Percentiles rank a stretch among this genome's conserved stretches.
These are phyloP conservation scores for Coleophoma crateriformis DNA, from an alignment of 2,329 filamentous ascomycete genomes.

Conservation along the genomic window DNA sequence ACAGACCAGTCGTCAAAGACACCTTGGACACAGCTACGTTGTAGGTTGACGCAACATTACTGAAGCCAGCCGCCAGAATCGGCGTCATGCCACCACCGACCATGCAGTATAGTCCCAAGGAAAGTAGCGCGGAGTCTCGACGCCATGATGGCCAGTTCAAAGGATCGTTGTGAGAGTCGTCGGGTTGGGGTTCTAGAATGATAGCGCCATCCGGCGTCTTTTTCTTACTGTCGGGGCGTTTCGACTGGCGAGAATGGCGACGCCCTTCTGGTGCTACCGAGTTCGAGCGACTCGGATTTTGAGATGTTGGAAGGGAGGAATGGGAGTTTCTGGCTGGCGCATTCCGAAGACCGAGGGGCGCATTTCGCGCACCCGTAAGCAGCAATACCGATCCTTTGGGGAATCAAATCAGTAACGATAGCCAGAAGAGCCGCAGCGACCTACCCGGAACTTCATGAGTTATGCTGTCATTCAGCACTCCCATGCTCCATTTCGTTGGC, in stretches of 20 bases:
- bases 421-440: constrained; percentile 15
- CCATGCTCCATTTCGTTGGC: constrained; percentile 54
- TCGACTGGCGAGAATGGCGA: constrained; percentile 5
- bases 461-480: constrained; percentile 74
- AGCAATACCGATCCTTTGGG: constrained; percentile 50
- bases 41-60: constrained; percentile 65
- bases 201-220: constrained; percentile 76
- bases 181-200: constrained; percentile 86
- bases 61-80: constrained; percentile 84
- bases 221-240: constrained; percentile 50
- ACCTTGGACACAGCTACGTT: constrained; percentile 65
- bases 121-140: constrained; percentile 72
- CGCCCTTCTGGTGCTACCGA: constrained; percentile 6
- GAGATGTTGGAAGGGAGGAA: constrained; percentile 35
- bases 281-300: constrained; percentile 5
- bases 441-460: constrained; percentile 85
- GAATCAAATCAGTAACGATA: not conserved
- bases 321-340: constrained; percentile 51
- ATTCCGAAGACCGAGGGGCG: constrained; percentile 53
- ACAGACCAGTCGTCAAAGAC: constrained; percentile 82
- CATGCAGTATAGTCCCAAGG: constrained; percentile 88
- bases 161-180: constrained; percentile 85
- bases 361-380: constrained; percentile 48
- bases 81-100: constrained; percentile 90
- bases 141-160: constrained; percentile 86